These are phyloP conservation scores for Leishmania major DNA, from an alignment of 208 protist species.

Conservation along the genomic window DNA sequence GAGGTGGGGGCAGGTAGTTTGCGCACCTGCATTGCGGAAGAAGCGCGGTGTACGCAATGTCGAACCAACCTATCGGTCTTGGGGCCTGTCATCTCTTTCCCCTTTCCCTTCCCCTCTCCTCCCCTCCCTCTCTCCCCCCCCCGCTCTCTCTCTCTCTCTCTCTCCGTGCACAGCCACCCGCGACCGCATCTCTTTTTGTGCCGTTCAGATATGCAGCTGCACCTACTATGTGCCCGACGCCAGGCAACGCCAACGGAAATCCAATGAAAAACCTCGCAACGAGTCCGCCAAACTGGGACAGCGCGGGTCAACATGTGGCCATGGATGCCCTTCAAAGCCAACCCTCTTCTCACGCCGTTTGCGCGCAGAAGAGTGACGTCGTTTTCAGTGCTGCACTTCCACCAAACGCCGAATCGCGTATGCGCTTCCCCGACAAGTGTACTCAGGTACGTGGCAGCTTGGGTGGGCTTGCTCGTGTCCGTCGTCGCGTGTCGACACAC, in stretches of 20 bases:
- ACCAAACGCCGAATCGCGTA: background rate
- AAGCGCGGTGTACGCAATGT: background rate
- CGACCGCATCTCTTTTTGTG: background rate
- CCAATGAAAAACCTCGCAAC: background rate
- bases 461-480: background rate
- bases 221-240: background rate
- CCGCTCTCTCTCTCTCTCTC: background rate
- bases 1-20: background rate
- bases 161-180: background rate
- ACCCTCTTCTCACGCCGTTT: background rate
- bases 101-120: no score
- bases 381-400: background rate
- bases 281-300: background rate
- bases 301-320: background rate
- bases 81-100: background rate
- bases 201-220: background rate
- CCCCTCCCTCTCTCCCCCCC: no score
- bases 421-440: background rate
- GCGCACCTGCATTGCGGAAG: background rate
- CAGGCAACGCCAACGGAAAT: background rate
- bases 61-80: background rate
- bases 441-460: background rate
- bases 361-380: background rate
- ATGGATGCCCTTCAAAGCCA: background rate
- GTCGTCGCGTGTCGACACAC: background rate